Base-by-base conservation (phyloP, 2,329 filamentous ascomycete genomes). In the Zymoseptoria crescenta region DNA sequence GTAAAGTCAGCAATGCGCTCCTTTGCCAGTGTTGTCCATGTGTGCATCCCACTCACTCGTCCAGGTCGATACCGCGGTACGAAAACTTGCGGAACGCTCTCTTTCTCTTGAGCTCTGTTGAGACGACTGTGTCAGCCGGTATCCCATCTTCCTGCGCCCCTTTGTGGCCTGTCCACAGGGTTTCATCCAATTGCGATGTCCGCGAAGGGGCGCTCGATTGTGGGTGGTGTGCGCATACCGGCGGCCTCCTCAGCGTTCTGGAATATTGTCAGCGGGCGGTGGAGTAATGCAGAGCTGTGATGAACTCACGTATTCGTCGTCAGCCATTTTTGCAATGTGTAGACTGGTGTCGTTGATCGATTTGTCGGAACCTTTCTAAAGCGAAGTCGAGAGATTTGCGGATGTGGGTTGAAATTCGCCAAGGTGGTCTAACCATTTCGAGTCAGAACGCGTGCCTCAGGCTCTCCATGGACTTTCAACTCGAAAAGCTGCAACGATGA, bases 21-120 rank as follows among this genome's bases (percentile, higher is more conserved):
- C 20, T 51, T 56, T 20, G 21, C 41, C 41, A 52, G 54, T 49
- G 27, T 52, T 49, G 51, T 54, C 54, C 62, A 21, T 56, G 54
- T 49, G 41, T 57, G 51, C 52, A 29, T 56, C 51, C 51, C 67
- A 83, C 91, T 76, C 92, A 96, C 93, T 96, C 90, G 80, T 99
- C 94, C 80, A 99, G 92, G 81, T 99, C 94, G 80, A 99, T 90
- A 77, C 94, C 94, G 78, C 94, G 90, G 90, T 96, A 99, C 73
- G 92, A 94, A 80, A 97, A 99, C 88, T 97, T 99, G 84, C 91
- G 89, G 89, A 97, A 96, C 74, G 91, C 83, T 93, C 94, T 96
- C 85, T 88, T 96, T 86, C 90, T 96, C 91, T 97, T 99, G 81
- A 99, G 83, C 89, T 96, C 94, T 86, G 76, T 69, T 62, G 53